Evolutionary conservation across 2,329 filamentous ascomycete genomes (phyloP), one percentile per base, ranked within the genome.

Genomic region (Fusarium sambucinum): DNA sequence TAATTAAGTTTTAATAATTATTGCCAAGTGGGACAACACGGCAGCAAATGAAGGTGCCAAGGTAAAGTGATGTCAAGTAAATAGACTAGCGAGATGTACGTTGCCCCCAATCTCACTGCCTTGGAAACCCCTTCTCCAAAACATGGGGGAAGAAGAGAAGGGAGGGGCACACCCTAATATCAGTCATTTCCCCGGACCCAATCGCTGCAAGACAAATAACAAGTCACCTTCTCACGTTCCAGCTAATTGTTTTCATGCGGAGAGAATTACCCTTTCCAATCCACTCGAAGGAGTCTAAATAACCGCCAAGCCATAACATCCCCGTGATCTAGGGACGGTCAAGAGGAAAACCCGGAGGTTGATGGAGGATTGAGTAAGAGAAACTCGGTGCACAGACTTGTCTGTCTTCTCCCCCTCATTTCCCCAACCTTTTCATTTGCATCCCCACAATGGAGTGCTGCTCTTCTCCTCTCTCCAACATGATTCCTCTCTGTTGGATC

Each of bases 331-430:
- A 37, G 27, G 27, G n/a, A 51, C 17, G 23, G 46, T 44, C 46
- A 64, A 64, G 61, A 65, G 38, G 62, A 65, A 66, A 65, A 65
- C 14, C 38, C 61, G 61, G 60, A 64, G 60, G 46, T 42, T 42
- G 46, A 32, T 47, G 53, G 56, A 44, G 16, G 47, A 61, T 35
- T 52, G 32, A 37, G 58, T 56, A 37, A 63, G 59, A 29, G 54
- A 14, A 54, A 47, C 10, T 30, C 16, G 14, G 37, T 45, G 54
- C 54, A 56, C 46, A 55, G 48, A 45, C 32, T 46, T 46, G 32
- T 47, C 30, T 44, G 27, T 40, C 8, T 8, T 47, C n/a, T 47
- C 21, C 64, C 64, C 63, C 64, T 67, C 63, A 59, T 59, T 67
- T 59, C 64, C 64, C 64, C 63, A 66, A 67, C 51, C 54, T 47